Evolutionary conservation across 192 early-diverging fungal genomes (phyloP).

Genomic region (Lobosporangium transversale): DNA sequence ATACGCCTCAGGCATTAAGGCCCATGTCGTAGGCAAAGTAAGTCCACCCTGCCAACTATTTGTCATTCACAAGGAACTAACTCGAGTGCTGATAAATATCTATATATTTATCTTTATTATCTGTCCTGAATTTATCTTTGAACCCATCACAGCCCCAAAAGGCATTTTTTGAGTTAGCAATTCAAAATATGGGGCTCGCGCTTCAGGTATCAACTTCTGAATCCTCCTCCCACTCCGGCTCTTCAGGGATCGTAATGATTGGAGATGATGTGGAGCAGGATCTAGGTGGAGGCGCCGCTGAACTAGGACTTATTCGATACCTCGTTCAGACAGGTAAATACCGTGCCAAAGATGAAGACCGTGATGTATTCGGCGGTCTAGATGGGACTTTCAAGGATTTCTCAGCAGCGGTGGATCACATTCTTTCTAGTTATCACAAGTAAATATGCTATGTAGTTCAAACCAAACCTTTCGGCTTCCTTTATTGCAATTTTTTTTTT

Average conservation of each 20-base stretch:
- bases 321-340: conserved; percentile 89
- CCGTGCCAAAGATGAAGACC: conserved; percentile 73
- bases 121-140: too few relatives aligned
- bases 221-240: not conserved
- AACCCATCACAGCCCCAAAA: conserved; percentile 70
- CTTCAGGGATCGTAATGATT: conserved; percentile 75
- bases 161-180: conserved; percentile 80
- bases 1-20: conserved; percentile 72
- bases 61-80: too few relatives aligned
- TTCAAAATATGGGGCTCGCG: conserved; percentile 69
- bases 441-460: too few relatives aligned
- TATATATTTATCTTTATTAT: too few relatives aligned
- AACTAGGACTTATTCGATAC: conserved; percentile 69
- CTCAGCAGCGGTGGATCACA: conserved; percentile 70
- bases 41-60: too few relatives aligned
- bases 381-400: conserved; percentile 72
- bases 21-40: conserved; percentile 83
- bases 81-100: too few relatives aligned
- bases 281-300: conserved; percentile 81
- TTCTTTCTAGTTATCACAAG: conserved; percentile 51
- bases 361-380: conserved; percentile 52
- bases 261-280: conserved; percentile 90
- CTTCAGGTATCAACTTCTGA: not conserved
- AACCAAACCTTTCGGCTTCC: too few relatives aligned
- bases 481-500: not conserved